phyloP scores from a whole-genome alignment of 495 filamentous ascomycete genomes.

The Bombardia bombarda region DNA sequence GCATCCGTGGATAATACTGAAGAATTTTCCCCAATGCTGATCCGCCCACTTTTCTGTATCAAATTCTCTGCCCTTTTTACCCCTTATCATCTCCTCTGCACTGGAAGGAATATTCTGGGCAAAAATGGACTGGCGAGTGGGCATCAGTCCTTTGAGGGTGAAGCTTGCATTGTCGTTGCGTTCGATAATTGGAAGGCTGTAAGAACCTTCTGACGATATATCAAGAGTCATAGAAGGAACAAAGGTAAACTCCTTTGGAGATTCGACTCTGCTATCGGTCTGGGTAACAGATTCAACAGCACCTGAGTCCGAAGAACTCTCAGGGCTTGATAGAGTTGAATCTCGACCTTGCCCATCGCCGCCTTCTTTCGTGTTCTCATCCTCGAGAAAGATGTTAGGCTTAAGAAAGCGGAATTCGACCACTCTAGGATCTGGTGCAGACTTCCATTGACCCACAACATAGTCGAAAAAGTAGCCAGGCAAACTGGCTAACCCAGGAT shows the following conservation, averaged over 20 bases:
- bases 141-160: slow-evolving; percentile 22
- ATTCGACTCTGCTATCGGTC: too few relatives aligned
- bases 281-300: too few relatives aligned
- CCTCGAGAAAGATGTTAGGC: slow-evolving; percentile 20
- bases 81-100: slow-evolving; percentile 25
- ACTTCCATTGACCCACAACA: too few relatives aligned
- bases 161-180: slow-evolving; percentile 19
- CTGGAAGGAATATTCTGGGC: slow-evolving; percentile 25
- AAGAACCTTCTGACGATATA: slow-evolving; percentile 11
- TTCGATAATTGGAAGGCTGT: slow-evolving; percentile 21
- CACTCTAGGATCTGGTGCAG: neutral
- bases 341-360: too few relatives aligned
- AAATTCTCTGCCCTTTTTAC: slow-evolving; percentile 1
- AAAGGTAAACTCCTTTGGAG: slow-evolving; percentile 6
- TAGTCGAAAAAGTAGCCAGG: slow-evolving; percentile 16
- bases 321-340: too few relatives aligned
- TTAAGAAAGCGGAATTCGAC: slow-evolving; percentile 12
- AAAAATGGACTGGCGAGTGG: slow-evolving; percentile 18
- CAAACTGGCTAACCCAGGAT: slow-evolving; percentile 23
- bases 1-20: slow-evolving; percentile 25
- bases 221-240: slow-evolving; percentile 6
- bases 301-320: too few relatives aligned
- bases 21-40: slow-evolving; percentile 28
- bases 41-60: slow-evolving; percentile 27
- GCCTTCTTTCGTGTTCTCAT: slow-evolving; percentile 1